phyloP scores from a whole-genome alignment of 2,329 filamentous ascomycete species.

The Microdochium nivale region DNA sequence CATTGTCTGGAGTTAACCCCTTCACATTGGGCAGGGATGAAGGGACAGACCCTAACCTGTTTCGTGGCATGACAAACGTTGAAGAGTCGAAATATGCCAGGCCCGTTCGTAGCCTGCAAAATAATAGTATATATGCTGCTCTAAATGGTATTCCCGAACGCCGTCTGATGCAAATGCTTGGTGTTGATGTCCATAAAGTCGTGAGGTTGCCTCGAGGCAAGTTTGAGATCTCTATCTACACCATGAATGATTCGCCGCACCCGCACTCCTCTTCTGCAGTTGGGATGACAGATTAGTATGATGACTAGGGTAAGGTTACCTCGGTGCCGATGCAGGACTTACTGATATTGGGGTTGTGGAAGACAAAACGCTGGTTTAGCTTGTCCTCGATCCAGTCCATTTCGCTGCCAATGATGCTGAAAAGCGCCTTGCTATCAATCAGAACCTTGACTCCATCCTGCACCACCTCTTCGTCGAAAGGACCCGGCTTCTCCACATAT shows the following conservation, averaged over 20 bases:
- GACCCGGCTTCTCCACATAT: slow-evolving; percentile 83
- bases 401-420: slow-evolving; percentile 96
- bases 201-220: not conserved
- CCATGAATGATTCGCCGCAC: slow-evolving; percentile 94
- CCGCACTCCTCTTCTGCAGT: slow-evolving; percentile 82
- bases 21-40: no score
- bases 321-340: slow-evolving; percentile 33
- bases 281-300: slow-evolving; percentile 16
- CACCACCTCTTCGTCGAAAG: slow-evolving; percentile 86
- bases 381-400: slow-evolving; percentile 99
- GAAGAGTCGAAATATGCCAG: no score
- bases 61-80: no score
- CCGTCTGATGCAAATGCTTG: not conserved
- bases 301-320: not conserved
- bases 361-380: slow-evolving; percentile 84
- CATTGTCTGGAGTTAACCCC: no score
- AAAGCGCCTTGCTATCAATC: slow-evolving; percentile 93
- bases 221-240: slow-evolving; percentile 27
- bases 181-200: not conserved
- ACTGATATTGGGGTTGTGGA: slow-evolving; percentile 98
- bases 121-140: not conserved
- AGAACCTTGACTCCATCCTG: slow-evolving; percentile 94
- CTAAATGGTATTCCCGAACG: not conserved
- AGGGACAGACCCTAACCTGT: no score
- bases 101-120: not conserved